Evolutionary conservation across 2,329 filamentous ascomycete genomes (phyloP).

Genomic region (Chrysosporium keratinophilum): DNA sequence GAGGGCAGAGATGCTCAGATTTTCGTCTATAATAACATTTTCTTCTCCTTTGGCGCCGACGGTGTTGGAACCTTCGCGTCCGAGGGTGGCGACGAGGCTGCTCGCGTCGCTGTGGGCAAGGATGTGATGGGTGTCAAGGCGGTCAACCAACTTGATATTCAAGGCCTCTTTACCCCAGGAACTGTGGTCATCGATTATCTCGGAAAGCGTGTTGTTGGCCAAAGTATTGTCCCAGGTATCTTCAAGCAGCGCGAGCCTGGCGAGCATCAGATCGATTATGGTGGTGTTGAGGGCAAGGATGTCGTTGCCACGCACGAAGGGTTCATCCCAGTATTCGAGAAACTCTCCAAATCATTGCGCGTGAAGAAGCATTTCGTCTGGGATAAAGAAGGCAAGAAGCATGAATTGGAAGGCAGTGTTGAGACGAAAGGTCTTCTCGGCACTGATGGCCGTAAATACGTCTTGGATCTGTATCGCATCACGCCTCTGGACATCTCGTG

Average conservation of each 20-base stretch:
- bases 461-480: constrained; percentile 91
- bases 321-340: constrained; percentile 74
- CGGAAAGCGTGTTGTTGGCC: constrained; percentile 90
- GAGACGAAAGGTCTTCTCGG: constrained; percentile 97
- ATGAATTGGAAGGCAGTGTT: constrained; percentile 88
- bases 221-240: constrained; percentile 96
- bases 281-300: constrained; percentile 94
- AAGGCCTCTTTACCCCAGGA: constrained; percentile 85
- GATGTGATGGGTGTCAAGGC: constrained; percentile 88
- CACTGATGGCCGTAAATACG: constrained; percentile 92
- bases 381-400: constrained; percentile 88
- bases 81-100: constrained; percentile 93
- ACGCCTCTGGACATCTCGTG: constrained; percentile 84
- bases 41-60: constrained; percentile 96
- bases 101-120: constrained; percentile 89
- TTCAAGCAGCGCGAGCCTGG: constrained; percentile 97
- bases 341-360: constrained; percentile 79
- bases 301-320: constrained; percentile 81
- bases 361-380: constrained; percentile 94
- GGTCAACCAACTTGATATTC: constrained; percentile 94
- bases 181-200: constrained; percentile 96
- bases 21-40: constrained; percentile 99
- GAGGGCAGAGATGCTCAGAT: constrained; percentile 90
- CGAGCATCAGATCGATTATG: constrained; percentile 98
- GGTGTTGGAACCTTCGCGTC: constrained; percentile 94